Percentiles rank a stretch among this genome's conserved stretches.
Conservation (phyloP, 345 rosid genomes). For the Sisymbrium altissimum region DNA sequence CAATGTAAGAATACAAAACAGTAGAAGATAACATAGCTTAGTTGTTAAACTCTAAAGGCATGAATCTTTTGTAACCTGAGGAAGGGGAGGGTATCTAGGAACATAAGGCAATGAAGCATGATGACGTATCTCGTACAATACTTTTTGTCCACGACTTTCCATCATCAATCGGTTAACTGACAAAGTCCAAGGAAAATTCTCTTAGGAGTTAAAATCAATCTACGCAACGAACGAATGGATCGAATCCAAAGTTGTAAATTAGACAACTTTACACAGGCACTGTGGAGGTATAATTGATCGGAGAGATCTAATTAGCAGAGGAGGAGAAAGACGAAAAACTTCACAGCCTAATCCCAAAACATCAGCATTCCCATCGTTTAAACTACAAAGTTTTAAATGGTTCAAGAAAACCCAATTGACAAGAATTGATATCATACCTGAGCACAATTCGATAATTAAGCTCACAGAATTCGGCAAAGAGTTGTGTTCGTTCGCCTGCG, state of each 20-base stretch:
- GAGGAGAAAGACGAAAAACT: not conserved
- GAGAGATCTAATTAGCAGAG: slow-evolving; percentile 8
- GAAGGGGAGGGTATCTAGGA: slow-evolving; percentile 73
- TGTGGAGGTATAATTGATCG: not conserved
- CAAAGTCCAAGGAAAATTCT: no score
- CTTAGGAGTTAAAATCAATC: no score
- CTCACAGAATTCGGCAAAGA: not conserved
- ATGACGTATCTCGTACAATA: slow-evolving; percentile 62
- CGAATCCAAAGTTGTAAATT: not conserved
- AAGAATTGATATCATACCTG: not conserved
- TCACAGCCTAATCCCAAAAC: not conserved
- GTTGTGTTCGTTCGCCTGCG: not conserved
- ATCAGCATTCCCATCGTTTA: not conserved
- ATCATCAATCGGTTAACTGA: no score
- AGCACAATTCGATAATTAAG: slow-evolving; percentile 4
- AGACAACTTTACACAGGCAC: not conserved
- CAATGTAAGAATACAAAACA: not conserved
- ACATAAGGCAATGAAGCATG: slow-evolving; percentile 62
- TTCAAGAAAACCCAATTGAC: slow-evolving; percentile 1
- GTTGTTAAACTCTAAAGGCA: not conserved
- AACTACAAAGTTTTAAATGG: not conserved
- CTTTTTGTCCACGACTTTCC: slow-evolving; percentile 38
- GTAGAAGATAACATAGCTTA: not conserved
- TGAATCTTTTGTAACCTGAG: slow-evolving; percentile 44
- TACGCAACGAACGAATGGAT: no score